Base-by-base conservation (phyloP, 2,329 filamentous ascomycete species). In the Mollisia scopiformis region DNA sequence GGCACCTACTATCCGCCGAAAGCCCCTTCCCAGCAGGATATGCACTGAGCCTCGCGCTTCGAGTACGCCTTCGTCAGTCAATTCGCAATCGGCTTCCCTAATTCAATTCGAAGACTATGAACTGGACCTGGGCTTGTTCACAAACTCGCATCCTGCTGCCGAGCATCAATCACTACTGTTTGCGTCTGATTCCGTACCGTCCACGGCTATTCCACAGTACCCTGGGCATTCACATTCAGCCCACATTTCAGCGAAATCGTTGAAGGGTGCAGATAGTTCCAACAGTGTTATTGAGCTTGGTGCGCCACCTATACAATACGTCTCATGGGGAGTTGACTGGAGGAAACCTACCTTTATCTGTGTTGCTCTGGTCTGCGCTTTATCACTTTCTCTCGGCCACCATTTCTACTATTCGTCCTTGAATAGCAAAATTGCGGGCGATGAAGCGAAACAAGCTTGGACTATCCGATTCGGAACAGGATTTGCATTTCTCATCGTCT, bases 401-500 rank as follows among this genome's bases (percentile, higher is more conserved):
- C 66, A 67, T 62, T 27, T 65, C 10, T 57, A 49, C 23, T 68
- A 58, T 41, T 16, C 1, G 4, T 46, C 37, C 19, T 37, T 67
- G 3, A 10, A 63, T 37, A 61, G 55, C 1, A 57, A 21, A 10
- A 21, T 49, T 13, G 51, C 39, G 2, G 53, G 62, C 6, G 37
- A 54, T 14, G 30, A 54, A 21, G 21, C 28, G 16, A 50, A 41
- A 27, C 66, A 69, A 46, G 28, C 62, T 21, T 66, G 61, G 60
- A 43, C 62, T 7, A 55, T 57, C 5, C 35, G 56, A 33, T 54
- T 66, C 31, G 66, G 67, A 39, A 69, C 61, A 2, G 64, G 56
- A 8, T 58, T 69, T 46, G 55, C 60, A 7, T 64, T 66, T 37
- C 23, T 67, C 3, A 39, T 61, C 11, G 41, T 61, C 19, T 63